A percentile compares a stretch with the other conserved stretches of the same genome.
Conservation (phyloP, 108 stramenopile species). For the Skeletonema costatum region DNA sequence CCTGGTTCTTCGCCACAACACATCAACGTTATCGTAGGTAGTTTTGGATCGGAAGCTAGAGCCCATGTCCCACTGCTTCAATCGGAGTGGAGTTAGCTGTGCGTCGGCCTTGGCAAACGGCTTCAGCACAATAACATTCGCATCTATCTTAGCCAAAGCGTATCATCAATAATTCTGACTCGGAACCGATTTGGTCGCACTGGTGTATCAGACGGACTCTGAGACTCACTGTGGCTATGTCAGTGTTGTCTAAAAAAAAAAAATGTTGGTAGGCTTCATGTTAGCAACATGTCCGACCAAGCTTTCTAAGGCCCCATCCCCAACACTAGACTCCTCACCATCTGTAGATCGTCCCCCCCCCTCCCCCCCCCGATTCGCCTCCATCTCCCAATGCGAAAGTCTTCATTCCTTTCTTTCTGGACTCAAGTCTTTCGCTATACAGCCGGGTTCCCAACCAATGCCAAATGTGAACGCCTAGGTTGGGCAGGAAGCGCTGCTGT, state of each 20-base stretch:
- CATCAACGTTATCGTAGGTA: conserved; percentile 64
- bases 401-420: conserved; percentile 35
- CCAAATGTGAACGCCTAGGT: conserved; percentile 69
- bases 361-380: too few species aligned
- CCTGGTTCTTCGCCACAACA: conserved; percentile 50
- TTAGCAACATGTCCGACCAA: conserved; percentile 52
- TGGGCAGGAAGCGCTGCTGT: conserved; percentile 27
- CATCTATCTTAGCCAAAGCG: conserved; percentile 22
- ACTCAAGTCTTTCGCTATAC: conserved; percentile 32
- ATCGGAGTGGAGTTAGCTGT: conserved; percentile 41
- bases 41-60: conserved; percentile 51
- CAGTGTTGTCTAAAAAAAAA: too few species aligned
- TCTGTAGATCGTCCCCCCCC: conserved; percentile 73
- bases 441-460: conserved; percentile 39
- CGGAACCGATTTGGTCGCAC: too few species aligned
- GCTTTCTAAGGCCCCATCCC: conserved; percentile 68
- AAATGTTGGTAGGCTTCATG: not conserved
- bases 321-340: conserved; percentile 62
- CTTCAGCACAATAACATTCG: conserved; percentile 5
- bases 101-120: conserved; percentile 23
- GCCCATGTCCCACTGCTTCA: conserved; percentile 51
- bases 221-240: not conserved
- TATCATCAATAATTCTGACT: conserved; percentile 23
- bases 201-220: not conserved
- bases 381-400: conserved; percentile 66